These are phyloP conservation scores for Cercospora canescens DNA, from an alignment of 2,329 filamentous ascomycete species.

Conservation along the genomic window DNA sequence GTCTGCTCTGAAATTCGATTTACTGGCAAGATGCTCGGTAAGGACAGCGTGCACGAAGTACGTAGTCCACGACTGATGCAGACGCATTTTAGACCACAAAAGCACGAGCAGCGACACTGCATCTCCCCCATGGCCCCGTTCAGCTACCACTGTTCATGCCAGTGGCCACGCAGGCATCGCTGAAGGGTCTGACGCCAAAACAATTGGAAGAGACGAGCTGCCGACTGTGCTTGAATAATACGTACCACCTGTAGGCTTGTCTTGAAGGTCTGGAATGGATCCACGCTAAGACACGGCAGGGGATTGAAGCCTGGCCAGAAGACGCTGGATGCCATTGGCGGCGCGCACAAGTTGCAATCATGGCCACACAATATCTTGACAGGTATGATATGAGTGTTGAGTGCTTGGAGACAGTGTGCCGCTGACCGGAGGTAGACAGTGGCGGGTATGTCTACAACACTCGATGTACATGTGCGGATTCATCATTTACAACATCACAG, in stretches of 20 bases:
- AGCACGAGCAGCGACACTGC: constrained; percentile 84
- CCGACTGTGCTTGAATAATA: constrained; percentile 93
- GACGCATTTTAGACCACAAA: constrained; percentile 73
- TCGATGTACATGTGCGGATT: background rate
- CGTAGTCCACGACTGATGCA: constrained; percentile 4
- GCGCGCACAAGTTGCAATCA: constrained; percentile 90
- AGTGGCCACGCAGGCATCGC: constrained; percentile 91
- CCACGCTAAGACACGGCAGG: constrained; percentile 30
- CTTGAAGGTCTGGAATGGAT: background rate
- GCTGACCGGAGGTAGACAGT: constrained; percentile 15
- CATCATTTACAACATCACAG: constrained; percentile 49
- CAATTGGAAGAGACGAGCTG: constrained; percentile 90
- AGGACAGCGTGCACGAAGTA: constrained; percentile 35
- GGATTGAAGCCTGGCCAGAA: constrained; percentile 93
- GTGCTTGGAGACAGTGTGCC: constrained; percentile 34
- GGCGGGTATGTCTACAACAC: background rate
- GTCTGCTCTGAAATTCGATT: constrained; percentile 74
- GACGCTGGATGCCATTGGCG: constrained; percentile 81
- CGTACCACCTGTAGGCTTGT: constrained; percentile 72
- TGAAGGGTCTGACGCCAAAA: constrained; percentile 90
- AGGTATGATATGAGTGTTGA: constrained; percentile 48
- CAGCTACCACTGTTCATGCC: constrained; percentile 97
- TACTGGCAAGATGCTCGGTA: constrained; percentile 79
- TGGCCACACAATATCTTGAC: constrained; percentile 96
- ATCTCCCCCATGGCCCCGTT: constrained; percentile 88